A percentile compares a stretch with the other conserved stretches of the same genome.
Evolutionary conservation across 1,284 basidiomycete genomes (phyloP).

Genomic region (Cryptococcus jaspeensis): DNA sequence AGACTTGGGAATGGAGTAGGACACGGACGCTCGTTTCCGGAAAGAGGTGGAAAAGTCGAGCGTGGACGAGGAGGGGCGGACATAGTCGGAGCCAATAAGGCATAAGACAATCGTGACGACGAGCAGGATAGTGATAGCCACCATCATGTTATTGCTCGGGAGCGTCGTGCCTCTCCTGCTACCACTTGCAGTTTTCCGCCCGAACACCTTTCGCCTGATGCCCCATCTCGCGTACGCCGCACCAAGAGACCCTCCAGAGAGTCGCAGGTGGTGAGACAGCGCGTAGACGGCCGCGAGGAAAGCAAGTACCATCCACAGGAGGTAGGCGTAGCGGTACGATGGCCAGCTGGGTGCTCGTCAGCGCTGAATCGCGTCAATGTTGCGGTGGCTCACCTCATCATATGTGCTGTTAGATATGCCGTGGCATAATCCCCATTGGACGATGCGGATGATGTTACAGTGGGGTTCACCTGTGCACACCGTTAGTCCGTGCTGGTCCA

Average conservation of each 20-base stretch:
- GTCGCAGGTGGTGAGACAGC: constrained; percentile 43
- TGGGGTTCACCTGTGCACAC: constrained; percentile 25
- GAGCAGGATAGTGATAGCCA: constrained; percentile 55
- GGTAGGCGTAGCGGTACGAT: constrained; percentile 48
- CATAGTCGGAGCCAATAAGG: constrained; percentile 71
- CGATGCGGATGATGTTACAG: constrained; percentile 27
- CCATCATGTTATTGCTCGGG: constrained; percentile 64
- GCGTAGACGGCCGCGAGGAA: constrained; percentile 36
- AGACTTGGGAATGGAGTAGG: constrained; percentile 67
- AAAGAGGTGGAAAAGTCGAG: constrained; percentile 52
- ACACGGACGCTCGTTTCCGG: constrained; percentile 46
- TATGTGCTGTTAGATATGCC: constrained; percentile 44
- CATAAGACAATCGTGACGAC: constrained; percentile 55
- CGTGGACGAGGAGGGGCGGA: constrained; percentile 59
- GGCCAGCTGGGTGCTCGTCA: constrained; percentile 24
- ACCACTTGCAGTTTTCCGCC: constrained; percentile 7
- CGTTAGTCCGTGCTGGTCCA: not conserved
- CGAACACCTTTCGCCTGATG: constrained; percentile 33
- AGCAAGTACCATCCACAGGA: constrained; percentile 44
- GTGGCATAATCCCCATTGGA: constrained; percentile 36
- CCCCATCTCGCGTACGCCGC: constrained; percentile 41
- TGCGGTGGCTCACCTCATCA: constrained; percentile 44
- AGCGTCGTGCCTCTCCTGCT: constrained; percentile 56
- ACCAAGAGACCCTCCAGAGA: constrained; percentile 38
- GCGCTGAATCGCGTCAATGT: not conserved